Evolutionary conservation across 306 rosid genomes (phyloP), one percentile per base, ranked within the genome.

Genomic region (Mucuna pruriens): DNA sequence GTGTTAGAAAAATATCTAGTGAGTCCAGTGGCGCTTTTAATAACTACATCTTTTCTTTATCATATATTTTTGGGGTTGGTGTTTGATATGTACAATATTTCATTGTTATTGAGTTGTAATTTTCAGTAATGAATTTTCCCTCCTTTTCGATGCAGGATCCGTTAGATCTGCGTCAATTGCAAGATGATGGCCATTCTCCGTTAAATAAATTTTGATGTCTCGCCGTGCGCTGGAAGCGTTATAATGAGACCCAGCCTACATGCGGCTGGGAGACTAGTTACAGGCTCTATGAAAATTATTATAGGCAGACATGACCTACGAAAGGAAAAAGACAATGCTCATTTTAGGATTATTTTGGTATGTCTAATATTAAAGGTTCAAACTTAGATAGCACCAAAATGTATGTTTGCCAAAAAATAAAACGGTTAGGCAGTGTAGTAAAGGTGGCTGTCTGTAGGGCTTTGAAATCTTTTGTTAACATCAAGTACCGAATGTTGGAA

Each of bases 121-220:
- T 62, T 62, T 65, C 17, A 15, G 61, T 42, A 25, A 64, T 66
- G 64, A 20, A 23, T 17, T 67, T 25, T 29, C 7, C 3, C n/a
- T 17, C 36, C 40, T 84, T 19, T 55, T 10, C 66, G 29, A 20
- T 81, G 85, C 80, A 87, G 90, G 90, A 39, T 81, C 86, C 54
- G 29, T 4, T 45, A 67, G 84, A 74, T 78, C 86, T 77, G 72
- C 64, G 2, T 52, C 77, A 26, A 20, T 15, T 42, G 66, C 73
- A 7, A 38, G 85, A 52, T 66, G 65, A 76, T 58, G 20, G 65
- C 20, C 11, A 4, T 17, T 68, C 76, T 64, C 74, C 36, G 5
- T 9, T 3, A 25, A 67, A 61, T 51, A 20, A 42, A 48, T 61
- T 67, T 68, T 79, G 51, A 20, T 66, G 46, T 31, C 80, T 42